A percentile compares a stretch with the other conserved stretches of the same genome.
Conservation (phyloP, 768 basidiomycete genomes). For the Termitomyces sp. region DNA sequence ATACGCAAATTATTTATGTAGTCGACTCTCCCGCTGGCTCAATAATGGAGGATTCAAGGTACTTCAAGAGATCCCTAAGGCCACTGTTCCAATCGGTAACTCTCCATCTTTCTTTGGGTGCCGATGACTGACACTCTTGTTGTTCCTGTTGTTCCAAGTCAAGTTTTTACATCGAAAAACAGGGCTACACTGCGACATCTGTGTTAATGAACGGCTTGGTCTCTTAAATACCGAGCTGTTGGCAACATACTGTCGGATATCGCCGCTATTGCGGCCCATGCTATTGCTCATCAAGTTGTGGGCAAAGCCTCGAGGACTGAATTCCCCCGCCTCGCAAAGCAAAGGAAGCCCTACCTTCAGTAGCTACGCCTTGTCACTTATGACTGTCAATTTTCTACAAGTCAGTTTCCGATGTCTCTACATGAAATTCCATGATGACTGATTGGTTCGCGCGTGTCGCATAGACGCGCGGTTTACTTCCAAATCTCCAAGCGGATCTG, state of each 20-base stretch:
- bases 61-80: conserved; percentile 24
- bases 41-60: conserved; percentile 28
- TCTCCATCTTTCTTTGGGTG: neutral
- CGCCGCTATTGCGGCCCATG: conserved; percentile 40
- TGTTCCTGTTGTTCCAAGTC: conserved; percentile 29
- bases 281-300: conserved; percentile 52
- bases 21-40: conserved; percentile 28
- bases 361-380: conserved; percentile 58
- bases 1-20: conserved; percentile 6
- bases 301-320: conserved; percentile 52
- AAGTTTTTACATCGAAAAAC: conserved; percentile 45
- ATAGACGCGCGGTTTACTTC: conserved; percentile 41
- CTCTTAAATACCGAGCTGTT: conserved; percentile 47
- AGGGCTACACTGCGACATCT: conserved; percentile 47
- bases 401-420: conserved; percentile 22
- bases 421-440: neutral
- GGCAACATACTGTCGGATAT: conserved; percentile 43
- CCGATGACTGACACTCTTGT: neutral
- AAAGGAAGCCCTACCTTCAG: conserved; percentile 40
- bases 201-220: conserved; percentile 61
- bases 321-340: conserved; percentile 31
- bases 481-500: conserved; percentile 47
- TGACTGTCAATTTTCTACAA: conserved; percentile 60
- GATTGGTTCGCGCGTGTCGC: neutral
- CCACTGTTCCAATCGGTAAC: conserved; percentile 42